Evolutionary conservation across 2,329 filamentous ascomycete genomes (phyloP).

Genomic region (Diaporthe eres): DNA sequence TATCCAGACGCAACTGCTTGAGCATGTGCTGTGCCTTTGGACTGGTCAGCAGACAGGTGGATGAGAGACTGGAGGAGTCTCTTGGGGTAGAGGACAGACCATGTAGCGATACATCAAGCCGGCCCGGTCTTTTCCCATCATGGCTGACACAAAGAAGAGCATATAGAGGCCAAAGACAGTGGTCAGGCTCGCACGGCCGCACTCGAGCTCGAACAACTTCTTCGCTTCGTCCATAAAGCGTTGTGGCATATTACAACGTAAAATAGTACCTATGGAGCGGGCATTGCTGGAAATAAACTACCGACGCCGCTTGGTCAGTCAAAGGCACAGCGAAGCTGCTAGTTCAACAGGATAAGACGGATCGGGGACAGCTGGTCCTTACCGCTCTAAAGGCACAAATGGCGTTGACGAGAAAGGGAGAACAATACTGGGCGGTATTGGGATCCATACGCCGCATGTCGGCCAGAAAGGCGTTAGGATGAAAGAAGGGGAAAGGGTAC

Average conservation of each 20-base stretch:
- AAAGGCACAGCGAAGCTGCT: too few relatives aligned
- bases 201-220: conserved; percentile 13
- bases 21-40: conserved; percentile 13
- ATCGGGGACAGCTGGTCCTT: background rate
- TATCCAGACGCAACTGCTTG: conserved; percentile 10
- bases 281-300: background rate
- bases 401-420: conserved; percentile 12
- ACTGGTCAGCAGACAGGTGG: background rate
- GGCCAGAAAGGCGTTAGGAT: background rate
- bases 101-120: conserved; percentile 24
- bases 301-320: background rate
- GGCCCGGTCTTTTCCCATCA: conserved; percentile 18
- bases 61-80: background rate
- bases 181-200: background rate
- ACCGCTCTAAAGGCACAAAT: conserved; percentile 17
- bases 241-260: background rate
- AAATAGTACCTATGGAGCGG: background rate
- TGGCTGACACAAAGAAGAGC: conserved; percentile 15
- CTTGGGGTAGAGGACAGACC: background rate
- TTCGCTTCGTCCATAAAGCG: conserved; percentile 11
- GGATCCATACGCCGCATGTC: conserved; percentile 3
- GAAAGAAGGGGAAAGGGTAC: background rate
- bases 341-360: background rate
- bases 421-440: conserved; percentile 2
- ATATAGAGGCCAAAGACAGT: conserved; percentile 12